Conservation (phyloP, 805 yeast species). For the Metschnikowia colocasiae region DNA sequence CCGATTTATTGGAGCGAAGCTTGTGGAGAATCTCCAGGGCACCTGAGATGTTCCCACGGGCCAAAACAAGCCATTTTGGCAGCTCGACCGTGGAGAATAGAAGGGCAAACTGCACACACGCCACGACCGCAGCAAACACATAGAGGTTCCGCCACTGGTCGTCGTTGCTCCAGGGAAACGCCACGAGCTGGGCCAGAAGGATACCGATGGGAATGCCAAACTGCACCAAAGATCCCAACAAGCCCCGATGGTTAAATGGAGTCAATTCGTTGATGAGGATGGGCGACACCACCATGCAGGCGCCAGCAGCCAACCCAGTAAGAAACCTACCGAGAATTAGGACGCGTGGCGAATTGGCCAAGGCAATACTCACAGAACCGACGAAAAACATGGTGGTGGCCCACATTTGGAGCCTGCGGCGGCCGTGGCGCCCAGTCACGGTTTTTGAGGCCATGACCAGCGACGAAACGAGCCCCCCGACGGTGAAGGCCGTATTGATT, state of each 20-base stretch:
- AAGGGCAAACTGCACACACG: conserved; percentile 25
- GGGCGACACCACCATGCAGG: conserved; percentile 39
- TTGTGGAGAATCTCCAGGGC: conserved; percentile 29
- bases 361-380: conserved; percentile 29
- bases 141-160: conserved; percentile 38
- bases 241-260: conserved; percentile 39
- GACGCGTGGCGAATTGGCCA: conserved; percentile 18
- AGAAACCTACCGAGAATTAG: conserved; percentile 33
- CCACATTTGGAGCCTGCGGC: conserved; percentile 19
- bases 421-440: conserved; percentile 24
- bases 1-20: conserved; percentile 29
- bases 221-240: conserved; percentile 38
- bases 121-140: conserved; percentile 24
- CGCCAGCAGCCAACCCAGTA: conserved; percentile 39
- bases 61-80: conserved; percentile 41
- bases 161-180: conserved; percentile 32
- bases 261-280: conserved; percentile 39
- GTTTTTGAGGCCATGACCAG: conserved; percentile 27
- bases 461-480: conserved; percentile 36
- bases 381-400: conserved; percentile 21
- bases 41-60: conserved; percentile 23
- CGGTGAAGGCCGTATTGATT: conserved; percentile 33
- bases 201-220: conserved; percentile 38
- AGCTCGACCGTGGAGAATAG: conserved; percentile 37
- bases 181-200: conserved; percentile 31